These are phyloP conservation scores for Paraurostyla sp. DNA, from an alignment of 73 alveolate species.

Conservation along the genomic window DNA sequence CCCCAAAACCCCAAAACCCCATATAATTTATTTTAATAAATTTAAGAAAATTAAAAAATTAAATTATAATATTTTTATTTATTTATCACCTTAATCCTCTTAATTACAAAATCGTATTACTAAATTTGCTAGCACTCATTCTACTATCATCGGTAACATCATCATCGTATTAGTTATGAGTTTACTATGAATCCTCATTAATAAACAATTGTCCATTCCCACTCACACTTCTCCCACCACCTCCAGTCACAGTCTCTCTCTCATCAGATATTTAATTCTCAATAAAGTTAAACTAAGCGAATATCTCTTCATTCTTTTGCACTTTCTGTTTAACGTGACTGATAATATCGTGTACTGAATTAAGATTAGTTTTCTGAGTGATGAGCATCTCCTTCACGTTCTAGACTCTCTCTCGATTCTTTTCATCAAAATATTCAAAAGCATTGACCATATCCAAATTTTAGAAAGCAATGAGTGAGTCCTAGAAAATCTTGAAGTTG, in stretches of 20 bases:
- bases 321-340: constrained; percentile 48
- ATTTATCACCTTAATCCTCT: constrained; percentile 18
- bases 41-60: no score
- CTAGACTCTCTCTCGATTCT: constrained; percentile 66
- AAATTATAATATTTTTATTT: no score
- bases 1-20: no score
- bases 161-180: constrained; percentile 33
- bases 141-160: constrained; percentile 13
- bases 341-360: constrained; percentile 36
- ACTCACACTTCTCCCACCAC: constrained; percentile 31
- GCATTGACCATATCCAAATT: constrained; percentile 74
- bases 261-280: constrained; percentile 13
- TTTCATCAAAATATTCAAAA: constrained; percentile 70
- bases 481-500: constrained; percentile 65
- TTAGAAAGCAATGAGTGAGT: constrained; percentile 66
- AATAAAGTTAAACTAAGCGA: constrained; percentile 22
- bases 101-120: background rate
- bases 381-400: constrained; percentile 47
- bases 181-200: constrained; percentile 7
- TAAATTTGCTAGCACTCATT: constrained; percentile 34
- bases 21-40: no score
- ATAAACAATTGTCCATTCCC: no score
- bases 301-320: constrained; percentile 31
- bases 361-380: constrained; percentile 23
- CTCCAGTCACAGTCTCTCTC: constrained; percentile 9